phyloP scores from a whole-genome alignment of 2,329 filamentous ascomycete species.

The Cytospora piceicola region DNA sequence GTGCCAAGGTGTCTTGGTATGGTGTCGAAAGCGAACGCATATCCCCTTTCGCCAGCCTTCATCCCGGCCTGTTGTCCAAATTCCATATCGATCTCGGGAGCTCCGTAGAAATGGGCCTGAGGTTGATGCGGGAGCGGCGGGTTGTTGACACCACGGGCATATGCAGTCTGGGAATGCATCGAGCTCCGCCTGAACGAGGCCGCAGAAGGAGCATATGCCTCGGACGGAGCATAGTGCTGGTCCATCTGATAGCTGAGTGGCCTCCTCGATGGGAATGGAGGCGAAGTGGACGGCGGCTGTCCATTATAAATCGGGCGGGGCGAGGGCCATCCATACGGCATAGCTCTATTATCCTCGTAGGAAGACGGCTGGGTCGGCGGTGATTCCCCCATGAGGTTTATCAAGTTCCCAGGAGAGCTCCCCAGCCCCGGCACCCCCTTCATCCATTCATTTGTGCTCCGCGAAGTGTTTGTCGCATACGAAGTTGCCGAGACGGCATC shows the following conservation, averaged over 20 bases:
- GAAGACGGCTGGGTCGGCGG: conserved; percentile 58
- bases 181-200: conserved; percentile 50
- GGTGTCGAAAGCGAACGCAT: conserved; percentile 81
- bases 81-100: conserved; percentile 71
- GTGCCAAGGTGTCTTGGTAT: conserved; percentile 48
- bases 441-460: conserved; percentile 54
- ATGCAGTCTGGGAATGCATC: conserved; percentile 53
- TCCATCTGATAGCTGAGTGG: conserved; percentile 62
- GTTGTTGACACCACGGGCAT: conserved; percentile 51
- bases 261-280: conserved; percentile 44
- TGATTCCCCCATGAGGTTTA: conserved; percentile 56
- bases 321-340: conserved; percentile 51
- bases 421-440: conserved; percentile 45
- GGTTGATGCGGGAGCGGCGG: conserved; percentile 75
- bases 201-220: conserved; percentile 44
- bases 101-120: conserved; percentile 77
- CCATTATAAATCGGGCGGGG: conserved; percentile 50
- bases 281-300: conserved; percentile 48
- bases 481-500: conserved; percentile 54
- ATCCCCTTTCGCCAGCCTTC: conserved; percentile 69
- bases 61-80: conserved; percentile 55
- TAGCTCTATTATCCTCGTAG: conserved; percentile 51
- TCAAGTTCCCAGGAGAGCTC: conserved; percentile 58
- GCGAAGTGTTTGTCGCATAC: conserved; percentile 52
- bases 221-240: conserved; percentile 47